Conservation (phyloP, 768 basidiomycete species). For the Podaxis rugospora region DNA sequence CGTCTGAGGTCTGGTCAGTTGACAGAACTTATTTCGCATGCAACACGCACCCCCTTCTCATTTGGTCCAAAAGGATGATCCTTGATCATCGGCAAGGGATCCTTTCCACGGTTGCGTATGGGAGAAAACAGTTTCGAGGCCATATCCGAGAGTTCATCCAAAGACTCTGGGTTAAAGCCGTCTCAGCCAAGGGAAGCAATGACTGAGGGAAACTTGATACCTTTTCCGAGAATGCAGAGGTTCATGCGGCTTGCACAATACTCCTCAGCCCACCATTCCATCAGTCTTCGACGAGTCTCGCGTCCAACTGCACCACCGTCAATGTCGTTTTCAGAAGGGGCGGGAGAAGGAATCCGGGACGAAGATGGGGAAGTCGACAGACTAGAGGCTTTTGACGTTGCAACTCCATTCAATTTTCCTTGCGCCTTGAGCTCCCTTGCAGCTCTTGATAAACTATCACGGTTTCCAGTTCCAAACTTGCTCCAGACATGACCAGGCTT, state of each 20-base stretch:
- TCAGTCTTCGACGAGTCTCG: conserved; percentile 71
- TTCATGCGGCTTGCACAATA: conserved; percentile 84
- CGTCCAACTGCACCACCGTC: conserved; percentile 77
- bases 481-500: conserved; percentile 78
- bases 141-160: conserved; percentile 66
- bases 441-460: conserved; percentile 62
- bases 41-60: conserved; percentile 60
- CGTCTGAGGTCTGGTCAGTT: conserved; percentile 38
- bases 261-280: conserved; percentile 82
- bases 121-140: conserved; percentile 68
- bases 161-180: conserved; percentile 46
- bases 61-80: conserved; percentile 76
- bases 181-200: neutral
- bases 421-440: conserved; percentile 53
- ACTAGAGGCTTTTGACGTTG: conserved; percentile 41
- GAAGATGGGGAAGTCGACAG: conserved; percentile 48
- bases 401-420: conserved; percentile 31
- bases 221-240: conserved; percentile 75
- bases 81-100: conserved; percentile 55
- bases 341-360: conserved; percentile 27
- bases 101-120: conserved; percentile 57
- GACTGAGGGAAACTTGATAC: conserved; percentile 30
- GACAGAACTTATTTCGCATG: neutral
- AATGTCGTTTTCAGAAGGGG: conserved; percentile 50
- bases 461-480: conserved; percentile 90